Evolutionary conservation across 2,329 filamentous ascomycete genomes (phyloP), one percentile per base, ranked within the genome.

Genomic region (Xylaria arbuscula): DNA sequence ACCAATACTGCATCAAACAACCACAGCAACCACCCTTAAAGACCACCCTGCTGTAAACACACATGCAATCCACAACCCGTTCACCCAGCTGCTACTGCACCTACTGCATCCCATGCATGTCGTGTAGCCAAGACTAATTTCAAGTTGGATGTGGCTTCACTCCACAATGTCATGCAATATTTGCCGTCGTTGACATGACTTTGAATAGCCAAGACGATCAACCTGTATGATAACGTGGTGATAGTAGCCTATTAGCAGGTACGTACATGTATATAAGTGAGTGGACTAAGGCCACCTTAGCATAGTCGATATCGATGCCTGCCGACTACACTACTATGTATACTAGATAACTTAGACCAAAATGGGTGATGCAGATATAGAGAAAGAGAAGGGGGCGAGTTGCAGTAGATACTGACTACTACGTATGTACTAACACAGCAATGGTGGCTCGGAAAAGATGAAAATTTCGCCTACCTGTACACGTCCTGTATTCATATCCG

Each of bases 51-150:
- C 40, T 47, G 40, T 64, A 38, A 48, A 57, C 58, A 59, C 59
- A 61, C 62, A 66, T 66, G 67, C 67, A 66, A 63, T 66, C 66
- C 67, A 58, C 57, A 61, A 36, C 51, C 42, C 32, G 61, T 58
- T 22, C 60, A 56, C 22, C 24, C 38, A 57, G 55, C 55, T 57
- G 6, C 63, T 60, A 61, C 63, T 56, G 50, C 53, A 50, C 40
- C 56, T 28, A 36, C 64, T 67, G 67, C 67, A 63, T 51, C 61
- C 50, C 53, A 36, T 64, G 64, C 64, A 67, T 64, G 34, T 53
- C 38, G 62, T 62, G 66, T 60, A 64, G 66, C 63, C 57, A 62
- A 69, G 63, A 58, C 50, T 34, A 36, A 28, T 47, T 22, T 68
- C 40, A 36, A 51, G 57, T 58, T 66, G 59, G 61, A 24, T 53